Percentiles rank a stretch among this genome's conserved stretches.
Evolutionary conservation across 805 yeast species (phyloP).

Genomic region (Kodamaea sagamina): DNA sequence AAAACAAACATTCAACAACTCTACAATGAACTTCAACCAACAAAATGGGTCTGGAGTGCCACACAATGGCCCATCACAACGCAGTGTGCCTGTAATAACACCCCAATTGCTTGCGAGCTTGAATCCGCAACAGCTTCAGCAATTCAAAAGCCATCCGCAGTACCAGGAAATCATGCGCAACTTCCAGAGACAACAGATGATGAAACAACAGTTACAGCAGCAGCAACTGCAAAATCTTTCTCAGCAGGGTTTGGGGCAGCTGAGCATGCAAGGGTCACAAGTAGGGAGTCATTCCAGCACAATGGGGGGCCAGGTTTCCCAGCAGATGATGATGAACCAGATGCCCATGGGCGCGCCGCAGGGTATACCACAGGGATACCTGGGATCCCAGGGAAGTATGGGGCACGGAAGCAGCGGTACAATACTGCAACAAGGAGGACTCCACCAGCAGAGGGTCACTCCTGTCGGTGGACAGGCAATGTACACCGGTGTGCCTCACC

Average conservation of each 20-base stretch:
- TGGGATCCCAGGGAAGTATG: neutral
- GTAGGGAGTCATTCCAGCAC: neutral
- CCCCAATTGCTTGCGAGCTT: slow-evolving; percentile 29
- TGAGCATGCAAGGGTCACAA: slow-evolving; percentile 3
- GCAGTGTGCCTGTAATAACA: slow-evolving; percentile 28
- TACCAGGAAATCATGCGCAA: slow-evolving; percentile 42
- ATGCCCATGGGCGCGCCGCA: slow-evolving; percentile 2
- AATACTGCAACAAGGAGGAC: slow-evolving; percentile 1
- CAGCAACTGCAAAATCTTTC: slow-evolving; percentile 6
- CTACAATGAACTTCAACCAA: slow-evolving; percentile 20
- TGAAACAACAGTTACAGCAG: slow-evolving; percentile 32
- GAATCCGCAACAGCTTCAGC: slow-evolving; percentile 46
- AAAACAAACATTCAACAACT: slow-evolving; percentile 5
- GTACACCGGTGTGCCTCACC: slow-evolving; percentile 14
- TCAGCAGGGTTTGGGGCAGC: neutral
- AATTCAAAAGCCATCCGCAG: slow-evolving; percentile 44
- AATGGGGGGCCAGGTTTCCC: slow-evolving; percentile 4
- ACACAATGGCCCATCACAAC: slow-evolving; percentile 15
- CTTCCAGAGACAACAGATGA: slow-evolving; percentile 43
- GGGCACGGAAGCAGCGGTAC: neutral
- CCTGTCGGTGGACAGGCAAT: slow-evolving; percentile 8
- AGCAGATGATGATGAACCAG: slow-evolving; percentile 10
- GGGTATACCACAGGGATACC: slow-evolving; percentile 1
- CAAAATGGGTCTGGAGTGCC: slow-evolving; percentile 22
- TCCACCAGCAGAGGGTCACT: neutral